A percentile compares a stretch with the other conserved stretches of the same genome.
phyloP scores from a whole-genome alignment of 148 eudicot genomes.

The Talinum fruticosum region DNA sequence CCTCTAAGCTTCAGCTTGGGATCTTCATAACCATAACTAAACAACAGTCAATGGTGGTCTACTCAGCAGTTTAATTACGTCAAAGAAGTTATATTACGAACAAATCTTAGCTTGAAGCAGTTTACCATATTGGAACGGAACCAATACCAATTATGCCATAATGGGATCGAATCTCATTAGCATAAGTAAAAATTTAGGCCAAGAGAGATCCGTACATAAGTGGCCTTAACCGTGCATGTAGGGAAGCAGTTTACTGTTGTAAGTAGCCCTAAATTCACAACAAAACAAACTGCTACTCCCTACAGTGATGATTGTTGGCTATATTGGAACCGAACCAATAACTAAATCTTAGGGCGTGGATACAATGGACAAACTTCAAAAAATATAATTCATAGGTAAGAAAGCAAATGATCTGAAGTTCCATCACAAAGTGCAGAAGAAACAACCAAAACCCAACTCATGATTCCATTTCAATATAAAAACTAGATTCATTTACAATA shows the following conservation, averaged over 20 bases:
- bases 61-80: background rate
- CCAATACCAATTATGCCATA: too few species aligned
- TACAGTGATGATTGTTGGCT: background rate
- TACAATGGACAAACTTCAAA: background rate
- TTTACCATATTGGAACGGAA: too few species aligned
- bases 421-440: background rate
- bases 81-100: background rate
- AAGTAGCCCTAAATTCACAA: background rate
- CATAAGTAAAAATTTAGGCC: too few species aligned
- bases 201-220: background rate
- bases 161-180: too few species aligned
- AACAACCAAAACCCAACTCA: slow-evolving; percentile 10
- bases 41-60: background rate
- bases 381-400: background rate
- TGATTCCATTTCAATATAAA: background rate
- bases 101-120: background rate
- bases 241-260: background rate
- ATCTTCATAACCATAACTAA: too few species aligned
- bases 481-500: background rate
- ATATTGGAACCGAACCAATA: background rate
- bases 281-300: background rate
- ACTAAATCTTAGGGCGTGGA: background rate
- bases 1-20: background rate
- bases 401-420: background rate
- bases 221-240: background rate